Conservation (phyloP, 306 rosid species). For the Carpinus viminea region DNA sequence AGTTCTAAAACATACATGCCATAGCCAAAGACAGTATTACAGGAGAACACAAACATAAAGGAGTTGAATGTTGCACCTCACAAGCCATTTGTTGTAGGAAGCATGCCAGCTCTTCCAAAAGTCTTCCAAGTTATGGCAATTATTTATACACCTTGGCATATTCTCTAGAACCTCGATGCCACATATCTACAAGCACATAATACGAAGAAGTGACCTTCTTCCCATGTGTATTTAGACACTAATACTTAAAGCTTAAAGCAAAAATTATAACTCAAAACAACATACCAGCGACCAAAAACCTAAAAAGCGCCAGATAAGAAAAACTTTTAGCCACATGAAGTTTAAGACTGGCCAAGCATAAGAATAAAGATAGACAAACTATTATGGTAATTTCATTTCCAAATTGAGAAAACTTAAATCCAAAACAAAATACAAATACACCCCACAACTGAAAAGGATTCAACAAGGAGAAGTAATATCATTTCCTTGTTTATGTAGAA, state of each 20-base stretch:
- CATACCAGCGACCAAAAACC: constrained; percentile 91
- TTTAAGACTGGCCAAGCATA: constrained; percentile 65
- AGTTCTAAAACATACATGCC: not conserved
- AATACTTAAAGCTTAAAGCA: constrained; percentile 24
- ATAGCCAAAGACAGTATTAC: constrained; percentile 13
- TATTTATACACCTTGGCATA: constrained; percentile 94
- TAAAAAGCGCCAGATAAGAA: constrained; percentile 88
- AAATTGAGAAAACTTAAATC: not conserved
- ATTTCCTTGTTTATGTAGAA: not conserved
- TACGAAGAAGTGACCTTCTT: constrained; percentile 22
- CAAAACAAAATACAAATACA: constrained; percentile 1
- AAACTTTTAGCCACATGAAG: constrained; percentile 95
- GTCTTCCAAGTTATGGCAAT: constrained; percentile 80
- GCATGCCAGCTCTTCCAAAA: constrained; percentile 99
- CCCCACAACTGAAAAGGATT: not conserved
- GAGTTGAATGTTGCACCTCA: constrained; percentile 58
- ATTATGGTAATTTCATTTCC: constrained; percentile 10
- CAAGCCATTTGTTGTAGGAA: constrained; percentile 98
- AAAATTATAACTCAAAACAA: constrained; percentile 17
- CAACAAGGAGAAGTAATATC: not conserved
- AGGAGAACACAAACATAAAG: constrained; percentile 18
- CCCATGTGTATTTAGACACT: constrained; percentile 2
- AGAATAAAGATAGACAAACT: constrained; percentile 21
- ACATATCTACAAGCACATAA: constrained; percentile 51
- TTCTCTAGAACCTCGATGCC: constrained; percentile 94